These are phyloP conservation scores for Cercophora samala DNA, from an alignment of 495 filamentous ascomycete species.

Conservation along the genomic window DNA sequence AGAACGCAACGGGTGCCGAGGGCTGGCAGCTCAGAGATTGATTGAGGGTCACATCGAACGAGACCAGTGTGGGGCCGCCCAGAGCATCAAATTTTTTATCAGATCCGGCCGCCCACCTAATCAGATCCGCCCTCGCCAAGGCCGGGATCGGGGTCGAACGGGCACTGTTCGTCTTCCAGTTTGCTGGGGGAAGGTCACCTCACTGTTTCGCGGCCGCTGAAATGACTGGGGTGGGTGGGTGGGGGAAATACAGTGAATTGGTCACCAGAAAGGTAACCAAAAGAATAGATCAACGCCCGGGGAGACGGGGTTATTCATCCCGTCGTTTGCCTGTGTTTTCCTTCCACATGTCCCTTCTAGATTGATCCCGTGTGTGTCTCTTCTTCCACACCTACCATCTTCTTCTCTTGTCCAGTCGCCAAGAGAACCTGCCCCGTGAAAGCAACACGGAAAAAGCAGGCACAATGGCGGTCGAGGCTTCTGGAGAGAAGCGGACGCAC, in stretches of 20 bases:
- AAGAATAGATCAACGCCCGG: not conserved
- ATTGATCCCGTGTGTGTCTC: not conserved
- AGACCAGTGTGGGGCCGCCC: not conserved
- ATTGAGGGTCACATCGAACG: not conserved
- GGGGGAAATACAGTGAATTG: not conserved
- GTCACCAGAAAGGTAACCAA: not conserved
- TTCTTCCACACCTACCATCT: not conserved
- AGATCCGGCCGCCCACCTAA: constrained; percentile 24
- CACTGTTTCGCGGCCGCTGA: not conserved
- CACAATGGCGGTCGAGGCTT: constrained; percentile 6
- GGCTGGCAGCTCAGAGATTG: too few relatives aligned
- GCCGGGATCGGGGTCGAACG: constrained; percentile 22
- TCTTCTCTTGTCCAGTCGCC: not conserved
- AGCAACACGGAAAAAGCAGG: not conserved
- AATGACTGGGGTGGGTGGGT: not conserved
- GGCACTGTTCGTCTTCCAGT: too few relatives aligned
- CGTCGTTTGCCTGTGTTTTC: not conserved
- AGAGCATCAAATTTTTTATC: constrained; percentile 19
- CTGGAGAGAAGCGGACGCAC: constrained; percentile 11
- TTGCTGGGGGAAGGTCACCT: not conserved
- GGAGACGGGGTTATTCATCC: not conserved
- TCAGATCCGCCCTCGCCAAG: constrained; percentile 28
- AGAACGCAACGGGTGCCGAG: not conserved
- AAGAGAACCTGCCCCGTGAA: not conserved
- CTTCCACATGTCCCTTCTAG: not conserved